phyloP scores from a whole-genome alignment of 2,329 filamentous ascomycete species.

The Fusarium annulatum region DNA sequence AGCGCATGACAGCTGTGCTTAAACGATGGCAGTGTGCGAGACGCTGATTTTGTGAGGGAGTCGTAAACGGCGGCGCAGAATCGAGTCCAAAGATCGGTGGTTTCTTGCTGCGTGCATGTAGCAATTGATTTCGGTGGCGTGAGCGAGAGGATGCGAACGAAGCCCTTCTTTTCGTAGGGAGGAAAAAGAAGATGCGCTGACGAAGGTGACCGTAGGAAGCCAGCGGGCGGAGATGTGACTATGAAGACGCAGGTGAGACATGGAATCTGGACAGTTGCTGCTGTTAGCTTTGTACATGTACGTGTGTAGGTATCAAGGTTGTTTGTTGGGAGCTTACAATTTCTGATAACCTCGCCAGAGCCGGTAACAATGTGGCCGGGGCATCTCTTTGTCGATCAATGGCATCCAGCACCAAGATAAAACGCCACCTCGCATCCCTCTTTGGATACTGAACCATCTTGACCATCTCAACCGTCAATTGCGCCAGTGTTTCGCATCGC shows the following conservation, averaged over 20 bases:
- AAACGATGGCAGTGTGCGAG: constrained; percentile 81
- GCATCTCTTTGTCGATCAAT: constrained; percentile 88
- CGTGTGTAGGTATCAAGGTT: constrained; percentile 12
- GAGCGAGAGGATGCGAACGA: constrained; percentile 78
- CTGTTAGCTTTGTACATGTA: not conserved
- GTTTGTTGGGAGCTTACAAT: constrained; percentile 65
- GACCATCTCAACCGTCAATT: constrained; percentile 78
- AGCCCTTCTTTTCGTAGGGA: constrained; percentile 83
- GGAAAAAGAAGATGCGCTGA: constrained; percentile 85
- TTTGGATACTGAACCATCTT: constrained; percentile 65
- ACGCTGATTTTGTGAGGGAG: constrained; percentile 81
- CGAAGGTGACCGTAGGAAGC: constrained; percentile 75
- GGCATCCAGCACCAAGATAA: constrained; percentile 87
- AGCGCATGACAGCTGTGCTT: constrained; percentile 75
- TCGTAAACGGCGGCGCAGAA: constrained; percentile 91
- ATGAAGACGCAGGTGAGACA: constrained; percentile 82
- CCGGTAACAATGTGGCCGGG: constrained; percentile 80
- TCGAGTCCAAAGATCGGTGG: constrained; percentile 78
- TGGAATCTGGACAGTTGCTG: constrained; percentile 71
- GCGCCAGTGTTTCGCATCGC: constrained; percentile 83
- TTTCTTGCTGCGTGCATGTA: constrained; percentile 65
- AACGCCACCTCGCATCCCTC: constrained; percentile 61
- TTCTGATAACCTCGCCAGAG: constrained; percentile 83
- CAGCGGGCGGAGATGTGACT: constrained; percentile 75
- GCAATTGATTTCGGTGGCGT: constrained; percentile 56